These are phyloP conservation scores for Ganoderma sp. DNA, from an alignment of 1,284 basidiomycete genomes.

Conservation along the genomic window DNA sequence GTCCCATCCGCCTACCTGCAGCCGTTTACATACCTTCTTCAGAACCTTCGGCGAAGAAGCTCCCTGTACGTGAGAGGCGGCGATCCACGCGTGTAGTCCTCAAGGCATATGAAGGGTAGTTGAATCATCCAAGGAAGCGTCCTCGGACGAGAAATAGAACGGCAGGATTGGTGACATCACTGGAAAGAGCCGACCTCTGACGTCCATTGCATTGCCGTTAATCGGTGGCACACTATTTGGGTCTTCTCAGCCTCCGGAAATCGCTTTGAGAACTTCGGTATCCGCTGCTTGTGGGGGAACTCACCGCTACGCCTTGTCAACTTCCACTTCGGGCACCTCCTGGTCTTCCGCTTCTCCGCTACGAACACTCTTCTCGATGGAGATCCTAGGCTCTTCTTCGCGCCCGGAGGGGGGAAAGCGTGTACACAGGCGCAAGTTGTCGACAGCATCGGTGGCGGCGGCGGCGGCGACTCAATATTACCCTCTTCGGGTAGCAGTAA, in stretches of 20 bases:
- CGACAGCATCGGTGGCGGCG: neutral
- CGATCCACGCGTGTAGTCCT: neutral
- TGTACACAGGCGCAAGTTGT: neutral
- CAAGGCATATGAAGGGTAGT: neutral
- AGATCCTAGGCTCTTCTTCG: neutral
- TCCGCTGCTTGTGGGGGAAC: neutral
- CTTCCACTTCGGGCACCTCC: neutral
- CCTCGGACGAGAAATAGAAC: neutral
- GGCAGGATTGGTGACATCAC: neutral
- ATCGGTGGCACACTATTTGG: neutral
- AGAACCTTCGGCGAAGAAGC: neutral
- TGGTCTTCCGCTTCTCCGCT: neutral
- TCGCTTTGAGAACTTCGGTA: neutral
- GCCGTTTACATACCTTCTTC: neutral
- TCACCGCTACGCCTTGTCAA: neutral
- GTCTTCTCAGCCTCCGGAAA: neutral
- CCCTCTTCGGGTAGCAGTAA: neutral
- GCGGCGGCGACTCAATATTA: neutral
- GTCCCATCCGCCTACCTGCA: neutral
- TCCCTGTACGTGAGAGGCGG: neutral
- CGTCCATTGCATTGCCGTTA: neutral
- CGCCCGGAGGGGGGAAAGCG: neutral
- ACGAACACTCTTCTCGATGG: neutral
- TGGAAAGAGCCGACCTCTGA: neutral
- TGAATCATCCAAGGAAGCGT: neutral